Evolutionary conservation across 1,139 yeast genomes (phyloP), one percentile per base, ranked within the genome.

Genomic region (Hanseniaspora uvarum): DNA sequence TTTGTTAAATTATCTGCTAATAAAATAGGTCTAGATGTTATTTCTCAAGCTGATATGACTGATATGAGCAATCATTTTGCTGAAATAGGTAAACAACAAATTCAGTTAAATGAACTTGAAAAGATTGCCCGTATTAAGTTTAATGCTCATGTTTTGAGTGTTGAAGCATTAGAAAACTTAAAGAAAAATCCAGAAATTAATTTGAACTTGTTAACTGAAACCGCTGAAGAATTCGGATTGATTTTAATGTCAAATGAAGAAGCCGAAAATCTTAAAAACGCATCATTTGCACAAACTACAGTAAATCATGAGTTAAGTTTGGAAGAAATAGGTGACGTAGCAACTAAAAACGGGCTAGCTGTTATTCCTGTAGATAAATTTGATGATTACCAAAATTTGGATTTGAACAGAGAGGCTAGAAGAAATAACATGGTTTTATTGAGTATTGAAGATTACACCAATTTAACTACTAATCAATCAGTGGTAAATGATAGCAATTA

Each of bases 341-440:
- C 57, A 8, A 44, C 57, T 7, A 48, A 52, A 5, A 45, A 56
- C 23, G 48, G 52, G 8, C 23, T 46, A 8, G 55, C 41, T n/a
- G 39, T 46, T 18, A 26, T 46, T n/a, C 24, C 46, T 4, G 31
- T 39, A 2, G 46, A 46, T 10, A 19, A 40, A n/a, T 39, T 40
- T 39, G 52, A 47, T n/a, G 40, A 37, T 10, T 48, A 48, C 40
- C 28, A 40, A 28, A 37, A 47, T 14, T 23, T 21, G 16, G 55
- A 41, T 21, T 54, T 73, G 16, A 56, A 57, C 14, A 63, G 62
- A 16, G 67, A 65, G 40, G 74, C 76, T 0, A 56, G 54, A 6
- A 57, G 53, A 1, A 46, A 59, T 8, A 64, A 63, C 2, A 56
- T 48, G 33, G 40, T 47, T 30, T 23, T 53, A 14, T 19, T 53